Evolutionary conservation across 352 stramenopile species (phyloP), one percentile per base, ranked within the genome.

Genomic region (Elongisporangium anandrum): DNA sequence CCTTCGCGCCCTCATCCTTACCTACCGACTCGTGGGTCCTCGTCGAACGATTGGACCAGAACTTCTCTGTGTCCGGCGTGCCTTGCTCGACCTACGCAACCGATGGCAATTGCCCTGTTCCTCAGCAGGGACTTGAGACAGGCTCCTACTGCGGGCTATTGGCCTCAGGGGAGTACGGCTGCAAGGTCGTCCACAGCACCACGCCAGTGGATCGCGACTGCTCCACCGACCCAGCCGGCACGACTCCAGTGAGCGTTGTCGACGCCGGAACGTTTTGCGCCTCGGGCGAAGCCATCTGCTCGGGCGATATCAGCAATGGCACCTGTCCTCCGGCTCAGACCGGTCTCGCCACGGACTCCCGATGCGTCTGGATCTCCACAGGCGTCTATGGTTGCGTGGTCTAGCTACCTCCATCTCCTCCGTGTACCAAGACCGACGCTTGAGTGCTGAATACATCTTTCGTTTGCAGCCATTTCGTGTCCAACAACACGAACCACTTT

Each of bases 91-190:
- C 1, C 10, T 16, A 45, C 34, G 34, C 34, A 15, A 51, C 29
- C 12, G 23, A 51, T 13, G 65, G 65, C 1, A 20, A 60, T 13
- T 72, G 65, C 17, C 65, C 65, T 1, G 22, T 50, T 0, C 39
- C 38, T 15, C 57, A 64, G 45, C 45, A 65, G 21, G 54, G 45
- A 0, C 57, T 72, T 7, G 56, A 62, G 19, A 48, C 26, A 1
- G 69, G 66, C 3, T 59, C 69, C 15, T 63, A 61, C 16, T 77
- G 69, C 63, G 56, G 34, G 22, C 17, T 59, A 16, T 52, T 77
- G 19, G 58, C 66, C 59, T 70, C 66, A 7, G 66, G 66, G 21
- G 66, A 72, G 12, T 75, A 63, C 52, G 70, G 67, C 50, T 78
- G 70, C 49, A 63, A 64, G 22, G 34, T 12, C 13, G 34, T 45